Percentiles rank a stretch among this genome's conserved stretches.
These are phyloP conservation scores for Lecanicillium sp. DNA, from an alignment of 2,329 filamentous ascomycete species.

Conservation along the genomic window DNA sequence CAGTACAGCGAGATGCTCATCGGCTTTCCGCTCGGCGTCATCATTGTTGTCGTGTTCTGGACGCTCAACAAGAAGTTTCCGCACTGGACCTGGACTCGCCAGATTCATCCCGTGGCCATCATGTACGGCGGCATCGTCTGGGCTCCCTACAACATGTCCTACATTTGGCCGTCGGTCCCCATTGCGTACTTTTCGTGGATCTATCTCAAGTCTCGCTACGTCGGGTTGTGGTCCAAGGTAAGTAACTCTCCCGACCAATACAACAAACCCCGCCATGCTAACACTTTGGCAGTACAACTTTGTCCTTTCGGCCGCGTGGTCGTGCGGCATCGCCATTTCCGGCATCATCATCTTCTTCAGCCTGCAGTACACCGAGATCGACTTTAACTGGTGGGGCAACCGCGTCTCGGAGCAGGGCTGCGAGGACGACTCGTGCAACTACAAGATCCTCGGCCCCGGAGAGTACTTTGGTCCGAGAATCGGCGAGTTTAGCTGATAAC, in stretches of 20 bases:
- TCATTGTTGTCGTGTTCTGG: slow-evolving; percentile 39
- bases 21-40: slow-evolving; percentile 45
- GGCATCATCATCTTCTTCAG: slow-evolving; percentile 50
- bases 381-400: slow-evolving; percentile 47
- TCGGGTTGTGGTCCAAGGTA: slow-evolving; percentile 48
- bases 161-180: slow-evolving; percentile 46
- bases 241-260: slow-evolving; percentile 11
- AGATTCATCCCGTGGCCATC: slow-evolving; percentile 43
- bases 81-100: slow-evolving; percentile 33
- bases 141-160: slow-evolving; percentile 47
- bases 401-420: slow-evolving; percentile 34
- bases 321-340: slow-evolving; percentile 43
- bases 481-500: slow-evolving; percentile 31
- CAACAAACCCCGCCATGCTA: slow-evolving; percentile 1
- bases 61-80: slow-evolving; percentile 34
- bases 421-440: slow-evolving; percentile 35
- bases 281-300: slow-evolving; percentile 40
- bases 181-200: slow-evolving; percentile 48
- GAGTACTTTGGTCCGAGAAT: slow-evolving; percentile 36
- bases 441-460: slow-evolving; percentile 27
- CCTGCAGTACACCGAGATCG: slow-evolving; percentile 37
- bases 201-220: slow-evolving; percentile 42
- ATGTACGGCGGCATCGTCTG: slow-evolving; percentile 41
- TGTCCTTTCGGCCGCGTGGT: slow-evolving; percentile 46
- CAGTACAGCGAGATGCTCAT: slow-evolving; percentile 42